phyloP scores from a whole-genome alignment of 208 protist genomes.

The Leishmania tropica region DNA sequence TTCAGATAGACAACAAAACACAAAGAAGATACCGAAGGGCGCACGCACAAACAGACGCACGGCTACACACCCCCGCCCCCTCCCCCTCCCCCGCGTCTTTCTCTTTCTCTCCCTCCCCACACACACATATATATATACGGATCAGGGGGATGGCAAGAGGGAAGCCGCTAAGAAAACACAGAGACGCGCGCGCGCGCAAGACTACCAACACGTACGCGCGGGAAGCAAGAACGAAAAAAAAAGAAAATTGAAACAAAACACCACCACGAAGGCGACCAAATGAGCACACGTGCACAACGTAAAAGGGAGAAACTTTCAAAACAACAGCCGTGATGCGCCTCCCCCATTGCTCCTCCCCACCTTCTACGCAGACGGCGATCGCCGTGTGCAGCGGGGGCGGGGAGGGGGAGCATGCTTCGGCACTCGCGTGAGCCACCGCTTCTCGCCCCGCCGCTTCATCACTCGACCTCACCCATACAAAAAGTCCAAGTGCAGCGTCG shows the following conservation, averaged over 20 bases:
- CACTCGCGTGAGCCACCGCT: neutral
- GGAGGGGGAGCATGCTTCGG: neutral
- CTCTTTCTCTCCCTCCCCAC: no score
- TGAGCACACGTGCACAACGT: no score
- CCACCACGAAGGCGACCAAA: neutral
- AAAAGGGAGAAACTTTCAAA: neutral
- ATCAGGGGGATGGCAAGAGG: neutral
- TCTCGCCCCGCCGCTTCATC: neutral
- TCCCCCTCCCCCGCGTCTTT: no score
- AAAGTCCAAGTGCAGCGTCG: neutral
- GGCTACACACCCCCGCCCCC: neutral
- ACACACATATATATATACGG: no score
- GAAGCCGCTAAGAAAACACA: neutral
- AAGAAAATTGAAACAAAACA: neutral
- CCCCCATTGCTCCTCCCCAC: no score
- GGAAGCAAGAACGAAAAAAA: neutral
- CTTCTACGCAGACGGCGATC: no score
- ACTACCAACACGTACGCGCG: neutral
- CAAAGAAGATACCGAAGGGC: neutral
- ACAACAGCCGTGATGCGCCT: neutral
- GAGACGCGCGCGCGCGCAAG: no score
- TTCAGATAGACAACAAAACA: neutral
- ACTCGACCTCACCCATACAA: neutral
- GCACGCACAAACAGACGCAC: neutral
- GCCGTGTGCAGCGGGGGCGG: no score